These are phyloP conservation scores for Alopecurus myosuroides DNA, from an alignment of 176 grass and related monocot genomes.

Conservation along the genomic window DNA sequence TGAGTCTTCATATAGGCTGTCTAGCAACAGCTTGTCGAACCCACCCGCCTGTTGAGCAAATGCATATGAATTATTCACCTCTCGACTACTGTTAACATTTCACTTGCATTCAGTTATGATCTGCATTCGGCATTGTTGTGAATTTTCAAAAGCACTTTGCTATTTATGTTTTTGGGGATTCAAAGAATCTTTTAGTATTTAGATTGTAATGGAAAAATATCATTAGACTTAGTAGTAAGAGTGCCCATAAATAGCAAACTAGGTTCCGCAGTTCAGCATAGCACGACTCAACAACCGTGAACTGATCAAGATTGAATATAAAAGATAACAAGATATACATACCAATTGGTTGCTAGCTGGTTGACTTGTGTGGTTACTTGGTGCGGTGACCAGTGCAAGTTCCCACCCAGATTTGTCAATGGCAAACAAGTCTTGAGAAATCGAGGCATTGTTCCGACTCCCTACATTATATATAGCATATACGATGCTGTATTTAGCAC, in stretches of 20 bases:
- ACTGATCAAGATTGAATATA: neutral
- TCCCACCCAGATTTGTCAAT: constrained; percentile 77
- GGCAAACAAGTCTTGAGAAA: constrained; percentile 58
- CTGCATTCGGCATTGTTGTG: neutral
- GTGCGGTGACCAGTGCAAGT: constrained; percentile 63
- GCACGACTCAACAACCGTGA: neutral
- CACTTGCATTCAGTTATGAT: neutral
- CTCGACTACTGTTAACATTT: neutral
- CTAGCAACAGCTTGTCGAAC: constrained; percentile 92
- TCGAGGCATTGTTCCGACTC: constrained; percentile 46
- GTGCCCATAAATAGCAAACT: too few species aligned
- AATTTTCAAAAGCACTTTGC: neutral
- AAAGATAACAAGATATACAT: constrained; percentile 3
- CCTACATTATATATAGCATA: constrained; percentile 53
- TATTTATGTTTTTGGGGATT: neutral
- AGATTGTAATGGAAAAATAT: neutral
- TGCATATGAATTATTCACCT: constrained; percentile 15
- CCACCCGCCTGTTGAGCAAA: constrained; percentile 57
- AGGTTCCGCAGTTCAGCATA: neutral
- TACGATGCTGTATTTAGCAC: neutral
- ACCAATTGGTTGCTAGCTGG: constrained; percentile 70
- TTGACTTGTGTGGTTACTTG: constrained; percentile 66
- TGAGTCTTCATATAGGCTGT: constrained; percentile 87
- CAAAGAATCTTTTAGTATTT: neutral
- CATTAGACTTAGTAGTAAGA: neutral